phyloP scores from a whole-genome alignment of 202 grass and related monocot species.

The Tripidium arundinaceum region DNA sequence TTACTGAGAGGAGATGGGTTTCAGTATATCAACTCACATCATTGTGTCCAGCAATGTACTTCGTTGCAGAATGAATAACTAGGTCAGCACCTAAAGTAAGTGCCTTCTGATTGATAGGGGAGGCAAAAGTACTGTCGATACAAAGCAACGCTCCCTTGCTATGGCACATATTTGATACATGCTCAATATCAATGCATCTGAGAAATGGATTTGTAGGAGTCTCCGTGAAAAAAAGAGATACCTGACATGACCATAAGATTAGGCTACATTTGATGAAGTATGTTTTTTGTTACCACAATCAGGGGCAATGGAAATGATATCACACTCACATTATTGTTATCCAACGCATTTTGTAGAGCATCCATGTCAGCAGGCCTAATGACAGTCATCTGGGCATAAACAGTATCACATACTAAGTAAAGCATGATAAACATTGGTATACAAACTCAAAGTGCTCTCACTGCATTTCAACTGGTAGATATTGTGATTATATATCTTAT shows the following conservation, averaged over 20 bases:
- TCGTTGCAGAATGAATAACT: constrained; percentile 96
- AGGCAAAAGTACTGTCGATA: constrained; percentile 96
- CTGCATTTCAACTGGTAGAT: not conserved
- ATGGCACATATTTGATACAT: constrained; percentile 94
- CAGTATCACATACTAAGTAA: constrained; percentile 22
- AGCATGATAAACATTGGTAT: not conserved
- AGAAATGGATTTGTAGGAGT: constrained; percentile 99
- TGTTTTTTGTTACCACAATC: not conserved
- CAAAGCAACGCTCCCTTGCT: constrained; percentile 89
- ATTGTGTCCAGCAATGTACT: constrained; percentile 98
- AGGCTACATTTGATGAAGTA: not conserved
- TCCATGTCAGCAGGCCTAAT: constrained; percentile 92
- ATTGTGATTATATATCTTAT: not conserved
- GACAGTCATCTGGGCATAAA: constrained; percentile 76
- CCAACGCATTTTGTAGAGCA: constrained; percentile 70
- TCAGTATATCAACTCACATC: constrained; percentile 57
- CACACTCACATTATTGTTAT: constrained; percentile 75
- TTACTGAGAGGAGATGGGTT: not conserved
- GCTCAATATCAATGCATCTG: constrained; percentile 87
- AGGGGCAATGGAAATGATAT: not conserved
- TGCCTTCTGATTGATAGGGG: constrained; percentile 98
- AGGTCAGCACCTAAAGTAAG: constrained; percentile 92
- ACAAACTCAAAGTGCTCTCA: not conserved
- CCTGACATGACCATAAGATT: constrained; percentile 48
- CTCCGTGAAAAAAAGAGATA: constrained; percentile 96